Evolutionary conservation across 2,329 filamentous ascomycete species (phyloP).

Genomic region (Neocatenulostroma microsporum): DNA sequence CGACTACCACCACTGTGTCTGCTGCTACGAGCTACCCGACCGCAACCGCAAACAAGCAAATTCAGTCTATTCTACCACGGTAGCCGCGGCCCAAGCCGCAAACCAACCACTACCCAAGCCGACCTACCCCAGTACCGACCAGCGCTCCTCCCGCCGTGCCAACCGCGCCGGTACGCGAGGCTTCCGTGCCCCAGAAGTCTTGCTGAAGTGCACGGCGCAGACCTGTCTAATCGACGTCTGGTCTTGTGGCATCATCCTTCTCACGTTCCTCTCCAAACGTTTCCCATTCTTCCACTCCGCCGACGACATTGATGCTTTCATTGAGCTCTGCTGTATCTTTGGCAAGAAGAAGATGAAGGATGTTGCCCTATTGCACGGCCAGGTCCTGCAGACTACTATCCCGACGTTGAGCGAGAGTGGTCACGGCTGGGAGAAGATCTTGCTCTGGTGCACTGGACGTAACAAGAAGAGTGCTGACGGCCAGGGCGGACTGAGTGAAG

Average conservation of each 20-base stretch:
- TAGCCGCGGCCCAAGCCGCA: slow-evolving; percentile 22
- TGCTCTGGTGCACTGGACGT: slow-evolving; percentile 85
- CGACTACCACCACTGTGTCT: slow-evolving; percentile 74
- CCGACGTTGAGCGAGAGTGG: slow-evolving; percentile 81
- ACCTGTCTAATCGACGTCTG: slow-evolving; percentile 90
- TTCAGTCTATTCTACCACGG: slow-evolving; percentile 53
- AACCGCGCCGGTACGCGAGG: slow-evolving; percentile 93
- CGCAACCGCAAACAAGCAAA: slow-evolving; percentile 52
- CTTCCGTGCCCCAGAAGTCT: slow-evolving; percentile 90
- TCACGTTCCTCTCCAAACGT: slow-evolving; percentile 85
- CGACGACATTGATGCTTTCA: slow-evolving; percentile 96
- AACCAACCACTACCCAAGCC: slow-evolving; percentile 31
- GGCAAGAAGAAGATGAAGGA: slow-evolving; percentile 75
- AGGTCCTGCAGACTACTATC: slow-evolving; percentile 85
- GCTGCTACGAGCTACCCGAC: slow-evolving; percentile 56
- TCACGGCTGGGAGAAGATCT: slow-evolving; percentile 84
- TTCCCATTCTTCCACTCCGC: slow-evolving; percentile 99
- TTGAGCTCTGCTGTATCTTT: slow-evolving; percentile 95
- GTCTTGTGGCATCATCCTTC: slow-evolving; percentile 91
- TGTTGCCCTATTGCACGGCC: slow-evolving; percentile 76
- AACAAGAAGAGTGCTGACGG: slow-evolving; percentile 45
- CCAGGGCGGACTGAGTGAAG: slow-evolving; percentile 50
- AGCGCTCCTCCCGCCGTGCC: slow-evolving; percentile 75
- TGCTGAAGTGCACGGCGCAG: slow-evolving; percentile 95
- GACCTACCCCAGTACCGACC: slow-evolving; percentile 84